Evolutionary conservation across 352 stramenopile genomes (phyloP), one percentile per base, ranked within the genome.

Genomic region (Phytophthora megakarya): DNA sequence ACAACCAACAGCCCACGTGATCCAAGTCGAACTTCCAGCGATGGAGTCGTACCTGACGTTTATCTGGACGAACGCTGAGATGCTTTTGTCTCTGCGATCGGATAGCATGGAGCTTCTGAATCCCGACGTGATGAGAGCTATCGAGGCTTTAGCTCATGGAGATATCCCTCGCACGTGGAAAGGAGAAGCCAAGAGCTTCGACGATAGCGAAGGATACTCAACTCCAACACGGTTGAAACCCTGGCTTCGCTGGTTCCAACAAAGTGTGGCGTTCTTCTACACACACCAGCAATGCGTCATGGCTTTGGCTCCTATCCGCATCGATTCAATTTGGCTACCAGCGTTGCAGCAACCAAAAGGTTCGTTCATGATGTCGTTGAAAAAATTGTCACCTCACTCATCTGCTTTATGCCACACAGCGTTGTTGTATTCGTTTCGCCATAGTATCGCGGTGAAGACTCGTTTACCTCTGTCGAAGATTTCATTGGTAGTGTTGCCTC

Each of bases 1-100:
- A 3, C 66, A 72, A 21, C 38, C 75, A 15, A 43, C 67, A 3
- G 46, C 65, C 3, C 75, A 89, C 35, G 55, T 89, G 23, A 55
- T 72, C 21, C 52, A 76, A 19, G 58, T 80, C 5, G 78, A 89
- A 26, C 50, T 89, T 5, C 76, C 76, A n/a, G 73, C 71, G 1
- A 80, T 89, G 61, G 76, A 81, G 22, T 33, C 38, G 2, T 86
- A 86, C 42, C 43, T 86, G 16, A 72, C 52, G 12, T 72, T 73
- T 11, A 51, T 86, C 15, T 86, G 80, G 75, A 66, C 48, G 13
- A 61, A 68, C 1, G 61, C 70, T 11, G 76, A 87, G 37, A 53
- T 23, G 6, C 37, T 89, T 37, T 38, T 73, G n/a, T 65, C 74
- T 11, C 47, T 89, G 1, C 64, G 62, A 9, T 15, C 43, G 0